Base-by-base conservation (phyloP, 208 protist species). In the Phytomonas sp. region DNA sequence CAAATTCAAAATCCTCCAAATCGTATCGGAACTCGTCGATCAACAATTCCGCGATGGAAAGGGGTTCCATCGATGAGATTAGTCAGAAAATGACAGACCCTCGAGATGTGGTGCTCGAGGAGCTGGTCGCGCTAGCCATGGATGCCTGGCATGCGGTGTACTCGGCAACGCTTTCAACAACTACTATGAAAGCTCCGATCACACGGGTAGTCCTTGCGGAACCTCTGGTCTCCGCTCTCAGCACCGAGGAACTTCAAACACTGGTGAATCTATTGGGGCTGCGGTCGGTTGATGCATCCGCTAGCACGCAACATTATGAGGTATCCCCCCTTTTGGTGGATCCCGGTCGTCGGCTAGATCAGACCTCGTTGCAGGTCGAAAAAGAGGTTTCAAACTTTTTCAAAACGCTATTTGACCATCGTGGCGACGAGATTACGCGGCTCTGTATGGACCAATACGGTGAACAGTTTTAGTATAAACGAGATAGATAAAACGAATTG, bases 141-240 rank as follows among this genome's bases (percentile, higher is more conserved):
- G 89, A 95, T 62, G 82, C 87, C 71, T 95, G 89, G 87, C 92
- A 95, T 74, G 82, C 68, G 26, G 82, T 88, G 4, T 95, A 95
- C 80, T 92, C 86, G 40, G 85, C 87, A 29, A 84, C 73, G 30
- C 76, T 95, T 31, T 79, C 89, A 33, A 77, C 88, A 33, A 53
- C 81, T 37, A 85, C 89, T 34, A 68, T 67, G 29, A 46, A 74
- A 37, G 92, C 89, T 82, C 78, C 85, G 66, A 91, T 81, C n/a
- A 70, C 75, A 32, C 66, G 59, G n/a, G 77, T 91, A 32, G 80
- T 77, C 66, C 74, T 95, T 17, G 77, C 89, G 5, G 76, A 79
- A 30, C 87, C 89, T 1, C 86, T 95, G 8, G 73, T 89, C 5
- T 73, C 33, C 26, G 74, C 76, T 15, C 81, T 95, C 32, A 40